These are phyloP conservation scores for Mentha longifolia DNA, from an alignment of 257 asterid species.

Conservation along the genomic window DNA sequence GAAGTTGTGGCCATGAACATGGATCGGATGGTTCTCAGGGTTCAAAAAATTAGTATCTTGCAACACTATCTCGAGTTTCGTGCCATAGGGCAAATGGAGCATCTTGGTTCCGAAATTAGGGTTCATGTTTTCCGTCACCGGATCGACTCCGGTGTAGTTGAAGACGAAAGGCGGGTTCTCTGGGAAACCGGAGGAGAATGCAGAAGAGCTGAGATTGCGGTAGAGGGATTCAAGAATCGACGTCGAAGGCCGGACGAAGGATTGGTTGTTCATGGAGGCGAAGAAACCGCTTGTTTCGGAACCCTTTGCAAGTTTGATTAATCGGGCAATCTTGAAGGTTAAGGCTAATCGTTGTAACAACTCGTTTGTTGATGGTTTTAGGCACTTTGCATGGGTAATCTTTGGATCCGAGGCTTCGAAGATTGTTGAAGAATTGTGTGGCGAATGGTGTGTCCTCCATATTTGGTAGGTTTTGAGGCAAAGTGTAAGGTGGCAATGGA, in stretches of 20 bases:
- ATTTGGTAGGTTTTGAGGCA: slow-evolving; percentile 69
- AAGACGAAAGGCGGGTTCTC: slow-evolving; percentile 62
- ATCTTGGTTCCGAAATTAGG: slow-evolving; percentile 57
- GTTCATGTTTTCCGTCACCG: slow-evolving; percentile 69
- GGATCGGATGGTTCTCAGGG: slow-evolving; percentile 81
- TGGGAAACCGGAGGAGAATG: slow-evolving; percentile 47
- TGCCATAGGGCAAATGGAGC: slow-evolving; percentile 53
- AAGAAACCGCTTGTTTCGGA: slow-evolving; percentile 51
- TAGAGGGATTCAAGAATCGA: slow-evolving; percentile 66
- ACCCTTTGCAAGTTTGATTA: slow-evolving; percentile 69
- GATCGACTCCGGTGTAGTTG: slow-evolving; percentile 69
- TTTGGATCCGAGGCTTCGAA: slow-evolving; percentile 59
- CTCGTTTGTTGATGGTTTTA: slow-evolving; percentile 49
- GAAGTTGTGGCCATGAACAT: slow-evolving; percentile 79
- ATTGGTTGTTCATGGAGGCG: slow-evolving; percentile 84
- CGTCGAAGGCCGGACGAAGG: slow-evolving; percentile 55
- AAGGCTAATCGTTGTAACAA: slow-evolving; percentile 58
- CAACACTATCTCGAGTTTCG: slow-evolving; percentile 65
- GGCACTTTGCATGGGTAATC: slow-evolving; percentile 78
- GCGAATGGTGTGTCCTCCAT: slow-evolving; percentile 66
- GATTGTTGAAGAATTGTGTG: slow-evolving; percentile 42
- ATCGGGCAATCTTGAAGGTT: slow-evolving; percentile 82
- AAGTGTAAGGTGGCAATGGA: slow-evolving; percentile 35
- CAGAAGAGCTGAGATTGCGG: slow-evolving; percentile 37
- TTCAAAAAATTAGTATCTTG: slow-evolving; percentile 69